Conservation (phyloP, 306 rosid species). For the Dryas octopetala region DNA sequence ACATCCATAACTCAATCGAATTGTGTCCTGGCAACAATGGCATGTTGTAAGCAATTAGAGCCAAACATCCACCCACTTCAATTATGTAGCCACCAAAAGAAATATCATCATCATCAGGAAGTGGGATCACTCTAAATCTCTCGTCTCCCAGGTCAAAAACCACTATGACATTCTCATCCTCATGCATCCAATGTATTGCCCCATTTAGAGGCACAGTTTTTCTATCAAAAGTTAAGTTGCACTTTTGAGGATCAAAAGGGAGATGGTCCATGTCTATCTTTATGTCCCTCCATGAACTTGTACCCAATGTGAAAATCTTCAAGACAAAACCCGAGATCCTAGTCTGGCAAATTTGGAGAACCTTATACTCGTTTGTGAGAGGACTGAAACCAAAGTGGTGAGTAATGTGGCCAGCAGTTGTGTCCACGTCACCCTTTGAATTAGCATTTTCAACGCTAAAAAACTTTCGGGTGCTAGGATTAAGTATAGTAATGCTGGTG, state of each 20-base stretch:
- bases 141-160: constrained; percentile 4
- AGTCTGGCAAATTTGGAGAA: background rate
- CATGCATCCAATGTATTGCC: constrained; percentile 4
- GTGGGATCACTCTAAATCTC: background rate
- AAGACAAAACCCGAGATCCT: background rate
- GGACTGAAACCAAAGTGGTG: constrained; percentile 1
- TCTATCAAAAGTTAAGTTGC: background rate
- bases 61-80: background rate
- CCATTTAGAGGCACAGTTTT: background rate
- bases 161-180: background rate
- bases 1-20: background rate
- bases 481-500: background rate
- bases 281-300: background rate
- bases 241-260: background rate
- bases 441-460: too few species aligned
- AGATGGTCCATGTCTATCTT: background rate
- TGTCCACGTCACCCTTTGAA: too few species aligned
- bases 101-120: background rate
- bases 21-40: background rate
- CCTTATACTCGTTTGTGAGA: background rate
- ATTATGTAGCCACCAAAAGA: background rate
- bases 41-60: background rate
- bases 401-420: background rate
- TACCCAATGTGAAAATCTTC: background rate
- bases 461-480: background rate